Evolutionary conservation across 2,329 filamentous ascomycete species (phyloP).

Genomic region (Ophiocordyceps sinensis): DNA sequence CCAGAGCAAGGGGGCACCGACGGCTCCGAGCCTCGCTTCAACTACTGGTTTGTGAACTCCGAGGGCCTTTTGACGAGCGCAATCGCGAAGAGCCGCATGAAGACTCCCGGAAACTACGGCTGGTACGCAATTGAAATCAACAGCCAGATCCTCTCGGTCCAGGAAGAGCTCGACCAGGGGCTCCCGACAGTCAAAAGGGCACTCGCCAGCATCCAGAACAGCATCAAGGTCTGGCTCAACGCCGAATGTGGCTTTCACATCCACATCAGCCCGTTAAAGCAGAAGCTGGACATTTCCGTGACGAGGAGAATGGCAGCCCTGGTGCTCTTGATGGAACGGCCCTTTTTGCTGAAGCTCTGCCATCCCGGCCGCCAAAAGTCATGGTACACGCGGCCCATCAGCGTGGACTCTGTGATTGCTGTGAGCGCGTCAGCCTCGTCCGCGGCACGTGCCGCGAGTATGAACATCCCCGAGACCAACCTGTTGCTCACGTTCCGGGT

Average conservation of each 20-base stretch:
- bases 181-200: constrained; percentile 9
- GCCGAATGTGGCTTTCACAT: constrained; percentile 12
- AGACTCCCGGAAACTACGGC: constrained; percentile 4
- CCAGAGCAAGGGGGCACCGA: background rate
- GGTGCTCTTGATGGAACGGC: constrained; percentile 9
- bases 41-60: background rate
- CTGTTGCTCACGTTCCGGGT: background rate
- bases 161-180: constrained; percentile 6
- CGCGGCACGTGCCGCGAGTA: background rate
- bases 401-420: constrained; percentile 5
- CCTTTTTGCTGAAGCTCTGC: constrained; percentile 9
- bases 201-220: constrained; percentile 6
- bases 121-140: constrained; percentile 14
- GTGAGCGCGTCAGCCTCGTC: background rate
- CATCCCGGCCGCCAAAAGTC: constrained; percentile 10
- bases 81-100: background rate
- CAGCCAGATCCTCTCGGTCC: constrained; percentile 8
- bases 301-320: constrained; percentile 9
- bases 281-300: constrained; percentile 6
- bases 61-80: background rate
- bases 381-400: constrained; percentile 7
- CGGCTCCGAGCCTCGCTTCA: background rate
- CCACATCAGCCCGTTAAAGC: constrained; percentile 9
- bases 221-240: constrained; percentile 11
- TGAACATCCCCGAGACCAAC: background rate